Evolutionary conservation across 2,329 filamentous ascomycete species (phyloP).

Genomic region (Paecilomyces variotii): DNA sequence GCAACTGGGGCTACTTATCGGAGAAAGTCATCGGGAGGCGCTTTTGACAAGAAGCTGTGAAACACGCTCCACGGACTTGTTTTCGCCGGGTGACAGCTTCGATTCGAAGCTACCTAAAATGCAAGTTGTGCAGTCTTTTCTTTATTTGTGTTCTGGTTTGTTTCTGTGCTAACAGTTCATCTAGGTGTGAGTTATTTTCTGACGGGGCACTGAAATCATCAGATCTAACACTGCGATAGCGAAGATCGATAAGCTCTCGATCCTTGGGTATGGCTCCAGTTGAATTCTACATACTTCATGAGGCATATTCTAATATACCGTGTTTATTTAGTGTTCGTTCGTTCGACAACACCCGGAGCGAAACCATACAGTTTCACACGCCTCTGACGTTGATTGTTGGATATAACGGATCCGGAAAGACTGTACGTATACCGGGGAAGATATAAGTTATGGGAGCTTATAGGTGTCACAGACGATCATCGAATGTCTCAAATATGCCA

Average conservation of each 20-base stretch:
- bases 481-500: conserved; percentile 96
- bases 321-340: conserved; percentile 57
- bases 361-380: conserved; percentile 80
- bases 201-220: not conserved
- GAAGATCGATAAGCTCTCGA: conserved; percentile 81
- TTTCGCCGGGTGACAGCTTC: not conserved
- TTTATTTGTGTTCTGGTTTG: not conserved
- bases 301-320: not conserved
- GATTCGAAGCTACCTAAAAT: conserved; percentile 1
- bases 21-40: not conserved
- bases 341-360: conserved; percentile 65
- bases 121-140: not conserved
- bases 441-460: not conserved
- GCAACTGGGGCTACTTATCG: conserved; percentile 1
- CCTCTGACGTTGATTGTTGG: conserved; percentile 95
- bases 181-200: conserved; percentile 4
- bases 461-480: conserved; percentile 66
- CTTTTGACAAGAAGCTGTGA: conserved; percentile 1
- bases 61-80: not conserved
- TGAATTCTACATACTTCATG: not conserved
- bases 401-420: conserved; percentile 96
- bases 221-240: conserved; percentile 40
- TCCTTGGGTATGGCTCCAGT: conserved; percentile 53
- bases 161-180: not conserved
- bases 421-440: conserved; percentile 38